phyloP scores from a whole-genome alignment of 805 yeast species.

The Saccharomycopsis malanga region DNA sequence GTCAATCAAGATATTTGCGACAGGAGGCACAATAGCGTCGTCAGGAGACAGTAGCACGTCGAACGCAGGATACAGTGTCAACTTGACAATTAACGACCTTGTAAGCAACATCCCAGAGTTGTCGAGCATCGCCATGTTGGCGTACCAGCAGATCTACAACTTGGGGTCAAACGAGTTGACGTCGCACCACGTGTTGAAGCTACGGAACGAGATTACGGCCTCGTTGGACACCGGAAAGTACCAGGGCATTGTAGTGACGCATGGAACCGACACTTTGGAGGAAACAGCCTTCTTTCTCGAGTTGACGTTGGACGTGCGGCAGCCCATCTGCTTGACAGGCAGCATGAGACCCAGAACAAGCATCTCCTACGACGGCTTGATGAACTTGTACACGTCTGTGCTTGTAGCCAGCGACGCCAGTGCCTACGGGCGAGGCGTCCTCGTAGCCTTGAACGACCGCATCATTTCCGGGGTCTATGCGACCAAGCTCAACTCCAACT shows the following conservation, averaged over 20 bases:
- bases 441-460: slow-evolving; percentile 61
- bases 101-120: slow-evolving; percentile 20
- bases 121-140: slow-evolving; percentile 14
- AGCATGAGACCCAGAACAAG: slow-evolving; percentile 71
- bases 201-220: slow-evolving; percentile 16
- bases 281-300: slow-evolving; percentile 46
- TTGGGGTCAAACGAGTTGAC: slow-evolving; percentile 21
- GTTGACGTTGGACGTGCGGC: slow-evolving; percentile 32
- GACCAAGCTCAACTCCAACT: slow-evolving; percentile 64
- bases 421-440: slow-evolving; percentile 50
- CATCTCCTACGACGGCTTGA: slow-evolving; percentile 65
- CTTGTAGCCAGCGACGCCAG: slow-evolving; percentile 49
- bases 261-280: slow-evolving; percentile 44
- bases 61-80: slow-evolving; percentile 21
- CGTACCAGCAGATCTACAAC: slow-evolving; percentile 21
- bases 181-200: slow-evolving; percentile 14
- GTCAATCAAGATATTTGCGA: slow-evolving; percentile 20
- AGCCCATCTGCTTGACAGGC: slow-evolving; percentile 64
- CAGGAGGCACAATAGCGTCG: slow-evolving; percentile 22
- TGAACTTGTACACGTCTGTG: slow-evolving; percentile 65
- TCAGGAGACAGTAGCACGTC: slow-evolving; percentile 16
- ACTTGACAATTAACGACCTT: slow-evolving; percentile 18
- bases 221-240: slow-evolving; percentile 21
- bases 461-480: slow-evolving; percentile 65
- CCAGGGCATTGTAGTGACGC: slow-evolving; percentile 44